A percentile compares a stretch with the other conserved stretches of the same genome.
These are phyloP conservation scores for Naganishia antarctica DNA, from an alignment of 768 basidiomycete species.

Conservation along the genomic window DNA sequence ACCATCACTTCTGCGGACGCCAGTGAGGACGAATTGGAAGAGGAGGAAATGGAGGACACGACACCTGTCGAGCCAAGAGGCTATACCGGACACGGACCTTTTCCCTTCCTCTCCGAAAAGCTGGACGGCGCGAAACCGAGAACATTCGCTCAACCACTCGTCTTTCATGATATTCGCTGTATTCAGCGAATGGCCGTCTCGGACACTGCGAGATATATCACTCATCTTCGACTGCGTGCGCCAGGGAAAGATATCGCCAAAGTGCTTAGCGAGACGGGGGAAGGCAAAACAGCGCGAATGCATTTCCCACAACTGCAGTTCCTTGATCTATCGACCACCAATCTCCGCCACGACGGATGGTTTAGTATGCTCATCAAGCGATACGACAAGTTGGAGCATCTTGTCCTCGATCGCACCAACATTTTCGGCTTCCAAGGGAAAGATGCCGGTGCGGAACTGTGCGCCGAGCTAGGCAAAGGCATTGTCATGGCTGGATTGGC, in stretches of 20 bases:
- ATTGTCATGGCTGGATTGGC: slow-evolving; percentile 59
- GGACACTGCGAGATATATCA: slow-evolving; percentile 53
- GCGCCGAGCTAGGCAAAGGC: slow-evolving; percentile 57
- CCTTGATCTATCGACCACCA: slow-evolving; percentile 71
- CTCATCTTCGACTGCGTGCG: slow-evolving; percentile 64
- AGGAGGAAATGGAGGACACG: slow-evolving; percentile 29
- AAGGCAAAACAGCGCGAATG: slow-evolving; percentile 20
- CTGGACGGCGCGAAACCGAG: slow-evolving; percentile 40
- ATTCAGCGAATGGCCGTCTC: slow-evolving; percentile 56
- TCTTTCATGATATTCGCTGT: slow-evolving; percentile 64
- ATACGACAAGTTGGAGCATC: slow-evolving; percentile 57
- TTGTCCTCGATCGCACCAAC: slow-evolving; percentile 67
- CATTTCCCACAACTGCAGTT: slow-evolving; percentile 57
- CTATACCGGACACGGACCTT: slow-evolving; percentile 47
- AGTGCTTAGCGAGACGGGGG: slow-evolving; percentile 33
- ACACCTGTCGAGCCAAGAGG: slow-evolving; percentile 34
- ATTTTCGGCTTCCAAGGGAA: slow-evolving; percentile 55
- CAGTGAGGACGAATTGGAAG: slow-evolving; percentile 7
- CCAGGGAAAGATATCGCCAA: slow-evolving; percentile 55
- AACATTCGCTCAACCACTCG: slow-evolving; percentile 72
- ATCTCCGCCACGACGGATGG: slow-evolving; percentile 47
- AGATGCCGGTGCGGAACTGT: slow-evolving; percentile 57
- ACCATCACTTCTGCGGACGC: slow-evolving; percentile 5
- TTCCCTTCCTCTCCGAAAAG: slow-evolving; percentile 44
- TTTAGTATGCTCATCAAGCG: slow-evolving; percentile 54